Conservation (phyloP, 139 green algal species). For the Picochlorum costavermella region DNA sequence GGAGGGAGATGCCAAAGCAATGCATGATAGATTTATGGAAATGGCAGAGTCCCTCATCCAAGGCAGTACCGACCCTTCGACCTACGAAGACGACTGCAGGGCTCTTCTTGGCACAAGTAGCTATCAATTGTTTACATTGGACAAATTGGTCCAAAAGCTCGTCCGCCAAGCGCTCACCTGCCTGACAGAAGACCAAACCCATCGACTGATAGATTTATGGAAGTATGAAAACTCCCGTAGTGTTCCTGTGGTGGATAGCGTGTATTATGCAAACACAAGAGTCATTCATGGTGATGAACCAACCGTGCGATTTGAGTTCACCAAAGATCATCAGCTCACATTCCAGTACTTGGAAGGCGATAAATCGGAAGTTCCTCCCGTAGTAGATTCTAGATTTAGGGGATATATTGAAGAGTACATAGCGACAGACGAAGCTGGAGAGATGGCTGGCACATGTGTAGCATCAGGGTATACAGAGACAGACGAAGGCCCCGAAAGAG, state of each 20-base stretch:
- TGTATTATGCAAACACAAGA: conserved; percentile 68
- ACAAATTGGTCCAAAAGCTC: conserved; percentile 52
- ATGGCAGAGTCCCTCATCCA: conserved; percentile 49
- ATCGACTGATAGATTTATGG: conserved; percentile 61
- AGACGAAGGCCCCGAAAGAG: conserved; percentile 11
- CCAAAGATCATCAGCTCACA: conserved; percentile 24
- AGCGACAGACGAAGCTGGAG: conserved; percentile 14
- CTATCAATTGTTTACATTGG: conserved; percentile 31
- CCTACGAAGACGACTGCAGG: conserved; percentile 68
- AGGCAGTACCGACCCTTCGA: conserved; percentile 45
- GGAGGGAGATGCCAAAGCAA: background rate
- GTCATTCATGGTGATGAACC: conserved; percentile 67
- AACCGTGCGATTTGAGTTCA: conserved; percentile 51
- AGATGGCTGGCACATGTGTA: background rate
- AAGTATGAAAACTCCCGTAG: conserved; percentile 62
- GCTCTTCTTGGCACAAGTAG: conserved; percentile 42
- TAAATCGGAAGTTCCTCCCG: background rate
- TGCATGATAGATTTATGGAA: conserved; percentile 43
- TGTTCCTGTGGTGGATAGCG: conserved; percentile 26
- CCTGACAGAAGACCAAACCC: conserved; percentile 53
- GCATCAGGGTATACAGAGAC: conserved; percentile 14
- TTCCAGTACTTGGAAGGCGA: conserved; percentile 60
- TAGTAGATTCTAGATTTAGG: conserved; percentile 50
- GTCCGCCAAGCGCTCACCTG: conserved; percentile 73
- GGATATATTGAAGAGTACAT: conserved; percentile 66